Conservation (phyloP, 1,139 yeast species). For the Geotrichum histeridarum region DNA sequence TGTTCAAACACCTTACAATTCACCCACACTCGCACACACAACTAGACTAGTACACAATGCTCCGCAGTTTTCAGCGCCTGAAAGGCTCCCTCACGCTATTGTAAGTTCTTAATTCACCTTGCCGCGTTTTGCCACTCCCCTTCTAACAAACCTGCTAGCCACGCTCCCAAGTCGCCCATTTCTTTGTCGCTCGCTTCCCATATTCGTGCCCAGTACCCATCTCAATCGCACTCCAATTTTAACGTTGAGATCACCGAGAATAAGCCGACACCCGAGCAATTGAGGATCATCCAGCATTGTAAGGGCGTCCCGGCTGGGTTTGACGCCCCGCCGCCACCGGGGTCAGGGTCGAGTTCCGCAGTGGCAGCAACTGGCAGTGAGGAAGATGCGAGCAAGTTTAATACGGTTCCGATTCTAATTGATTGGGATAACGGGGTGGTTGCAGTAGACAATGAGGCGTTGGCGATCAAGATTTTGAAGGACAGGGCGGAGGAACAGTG, state of each 20-base stretch:
- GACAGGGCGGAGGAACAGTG: conserved; percentile 23
- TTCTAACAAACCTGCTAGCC: conserved; percentile 20
- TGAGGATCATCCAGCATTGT: conserved; percentile 11
- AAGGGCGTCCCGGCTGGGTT: conserved; percentile 11
- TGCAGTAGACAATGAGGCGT: conserved; percentile 39
- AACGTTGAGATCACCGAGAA: conserved; percentile 34
- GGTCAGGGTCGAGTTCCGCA: not conserved
- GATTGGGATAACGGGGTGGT: conserved; percentile 38
- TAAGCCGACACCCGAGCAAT: conserved; percentile 35
- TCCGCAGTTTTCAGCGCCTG: conserved; percentile 24
- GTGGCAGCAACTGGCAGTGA: not conserved
- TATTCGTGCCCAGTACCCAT: conserved; percentile 26
- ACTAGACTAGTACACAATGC: not conserved
- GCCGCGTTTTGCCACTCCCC: not conserved
- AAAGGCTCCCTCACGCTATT: conserved; percentile 31
- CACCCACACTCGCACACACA: too few relatives aligned
- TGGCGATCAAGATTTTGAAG: conserved; percentile 36
- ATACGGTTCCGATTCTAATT: conserved; percentile 35
- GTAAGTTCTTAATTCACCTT: conserved; percentile 21
- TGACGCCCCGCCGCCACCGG: not conserved
- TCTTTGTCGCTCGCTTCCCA: conserved; percentile 25
- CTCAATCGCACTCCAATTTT: conserved; percentile 29
- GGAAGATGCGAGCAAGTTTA: conserved; percentile 5
- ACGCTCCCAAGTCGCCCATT: conserved; percentile 26
- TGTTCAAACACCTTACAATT: too few relatives aligned